phyloP scores from a whole-genome alignment of 177 flowering plant species.

The Vitis hybrid region DNA sequence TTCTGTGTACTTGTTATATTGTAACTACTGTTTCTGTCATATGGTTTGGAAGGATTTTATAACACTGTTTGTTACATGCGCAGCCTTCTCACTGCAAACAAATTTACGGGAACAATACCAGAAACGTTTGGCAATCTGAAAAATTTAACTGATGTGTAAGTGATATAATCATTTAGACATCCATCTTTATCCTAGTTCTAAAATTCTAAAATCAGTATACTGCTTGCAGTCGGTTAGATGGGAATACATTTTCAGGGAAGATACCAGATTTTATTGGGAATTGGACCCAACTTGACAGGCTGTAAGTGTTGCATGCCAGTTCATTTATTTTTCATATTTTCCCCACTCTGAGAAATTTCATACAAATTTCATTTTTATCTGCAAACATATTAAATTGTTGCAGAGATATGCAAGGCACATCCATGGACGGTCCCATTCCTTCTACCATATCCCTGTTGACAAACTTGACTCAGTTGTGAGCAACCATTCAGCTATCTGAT shows the following conservation, averaged over 20 bases:
- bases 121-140: conserved; percentile 46
- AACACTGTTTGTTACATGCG: conserved; percentile 10
- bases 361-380: no score
- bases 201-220: conserved; percentile 4
- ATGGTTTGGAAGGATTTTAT: not conserved
- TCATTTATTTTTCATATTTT: conserved; percentile 1
- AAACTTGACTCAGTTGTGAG: conserved; percentile 65
- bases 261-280: conserved; percentile 82
- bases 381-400: not conserved
- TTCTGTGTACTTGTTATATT: no score
- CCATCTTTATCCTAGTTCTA: not conserved
- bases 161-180: conserved; percentile 3
- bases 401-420: conserved; percentile 87
- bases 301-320: conserved; percentile 46
- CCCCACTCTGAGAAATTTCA: not conserved
- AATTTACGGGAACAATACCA: conserved; percentile 74
- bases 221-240: conserved; percentile 82
- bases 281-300: conserved; percentile 51
- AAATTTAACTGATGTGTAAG: conserved; percentile 79
- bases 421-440: conserved; percentile 85
- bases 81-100: conserved; percentile 75
- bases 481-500: conserved; percentile 1
- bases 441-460: conserved; percentile 46
- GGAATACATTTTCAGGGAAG: conserved; percentile 61
- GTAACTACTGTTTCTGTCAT: not conserved